A percentile compares a stretch with the other conserved stretches of the same genome.
phyloP scores from a whole-genome alignment of 192 early-diverging fungal genomes.

The Mortierella claussenii region DNA sequence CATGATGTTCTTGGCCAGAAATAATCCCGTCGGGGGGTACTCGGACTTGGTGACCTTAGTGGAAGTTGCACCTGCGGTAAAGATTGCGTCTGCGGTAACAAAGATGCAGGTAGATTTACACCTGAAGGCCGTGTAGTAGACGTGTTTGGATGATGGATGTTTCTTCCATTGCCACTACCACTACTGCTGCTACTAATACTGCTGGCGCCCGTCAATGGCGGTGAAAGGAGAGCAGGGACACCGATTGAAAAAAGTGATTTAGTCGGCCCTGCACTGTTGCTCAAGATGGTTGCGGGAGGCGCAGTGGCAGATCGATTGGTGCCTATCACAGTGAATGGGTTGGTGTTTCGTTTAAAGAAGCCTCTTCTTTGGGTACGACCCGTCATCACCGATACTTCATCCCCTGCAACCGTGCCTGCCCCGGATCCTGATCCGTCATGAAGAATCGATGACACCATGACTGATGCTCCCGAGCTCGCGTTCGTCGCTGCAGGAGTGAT shows the following conservation, averaged over 20 bases:
- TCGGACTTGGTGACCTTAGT: conserved; percentile 30
- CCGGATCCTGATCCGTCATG: not conserved
- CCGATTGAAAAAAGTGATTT: not conserved
- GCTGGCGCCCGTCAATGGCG: not conserved
- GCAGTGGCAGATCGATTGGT: conserved; percentile 14
- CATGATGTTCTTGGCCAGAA: not conserved
- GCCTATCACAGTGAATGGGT: not conserved
- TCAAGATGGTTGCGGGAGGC: not conserved
- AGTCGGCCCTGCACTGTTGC: not conserved
- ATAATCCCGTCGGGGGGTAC: conserved; percentile 3
- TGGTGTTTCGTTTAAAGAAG: conserved; percentile 34
- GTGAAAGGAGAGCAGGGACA: not conserved
- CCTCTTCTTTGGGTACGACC: conserved; percentile 14
- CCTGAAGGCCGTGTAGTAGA: not conserved
- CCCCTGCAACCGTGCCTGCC: conserved; percentile 1
- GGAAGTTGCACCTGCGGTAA: conserved; percentile 20
- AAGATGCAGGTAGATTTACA: not conserved
- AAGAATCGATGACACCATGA: too few species aligned
- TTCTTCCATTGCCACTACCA: too few species aligned
- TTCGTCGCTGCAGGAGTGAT: not conserved
- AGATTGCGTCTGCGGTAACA: conserved; percentile 4
- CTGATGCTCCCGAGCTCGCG: not conserved
- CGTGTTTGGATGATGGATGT: too few species aligned
- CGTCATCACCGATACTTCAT: conserved; percentile 8
- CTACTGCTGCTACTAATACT: not conserved